These are phyloP conservation scores for Anisogramma anomala DNA, from an alignment of 2,329 filamentous ascomycete species.

Conservation along the genomic window DNA sequence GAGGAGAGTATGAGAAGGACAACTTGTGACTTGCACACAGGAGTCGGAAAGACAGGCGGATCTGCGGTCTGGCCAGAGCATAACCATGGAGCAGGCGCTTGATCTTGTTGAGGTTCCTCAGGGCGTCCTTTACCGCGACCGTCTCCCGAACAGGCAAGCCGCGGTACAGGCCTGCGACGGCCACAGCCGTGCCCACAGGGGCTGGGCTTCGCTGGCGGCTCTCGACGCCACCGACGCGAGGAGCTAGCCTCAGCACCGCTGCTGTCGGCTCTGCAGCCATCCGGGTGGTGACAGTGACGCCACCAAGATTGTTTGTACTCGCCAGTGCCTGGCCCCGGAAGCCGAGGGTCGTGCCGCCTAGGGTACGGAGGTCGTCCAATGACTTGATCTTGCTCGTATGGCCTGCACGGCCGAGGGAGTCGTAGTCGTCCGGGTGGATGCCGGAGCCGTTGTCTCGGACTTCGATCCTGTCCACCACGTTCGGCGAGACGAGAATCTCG, in stretches of 20 bases:
- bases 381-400: conserved; percentile 62
- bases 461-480: conserved; percentile 58
- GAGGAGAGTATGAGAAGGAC: conserved; percentile 54
- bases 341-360: conserved; percentile 52
- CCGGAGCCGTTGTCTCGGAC: conserved; percentile 66
- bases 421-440: conserved; percentile 50
- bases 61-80: conserved; percentile 51
- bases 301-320: conserved; percentile 48
- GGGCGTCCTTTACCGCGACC: conserved; percentile 42
- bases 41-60: conserved; percentile 51
- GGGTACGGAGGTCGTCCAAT: conserved; percentile 48
- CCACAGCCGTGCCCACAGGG: conserved; percentile 58
- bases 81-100: conserved; percentile 52
- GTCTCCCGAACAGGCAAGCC: conserved; percentile 53
- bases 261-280: conserved; percentile 50
- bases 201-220: conserved; percentile 32
- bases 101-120: conserved; percentile 45
- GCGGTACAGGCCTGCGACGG: conserved; percentile 46
- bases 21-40: conserved; percentile 35
- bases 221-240: conserved; percentile 29
- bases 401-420: conserved; percentile 50
- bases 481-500: conserved; percentile 50
- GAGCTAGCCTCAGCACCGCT: conserved; percentile 32
- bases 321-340: conserved; percentile 68
- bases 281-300: conserved; percentile 51